These are phyloP conservation scores for Trichodelitschia bisporula DNA, from an alignment of 495 filamentous ascomycete genomes.

Conservation along the genomic window DNA sequence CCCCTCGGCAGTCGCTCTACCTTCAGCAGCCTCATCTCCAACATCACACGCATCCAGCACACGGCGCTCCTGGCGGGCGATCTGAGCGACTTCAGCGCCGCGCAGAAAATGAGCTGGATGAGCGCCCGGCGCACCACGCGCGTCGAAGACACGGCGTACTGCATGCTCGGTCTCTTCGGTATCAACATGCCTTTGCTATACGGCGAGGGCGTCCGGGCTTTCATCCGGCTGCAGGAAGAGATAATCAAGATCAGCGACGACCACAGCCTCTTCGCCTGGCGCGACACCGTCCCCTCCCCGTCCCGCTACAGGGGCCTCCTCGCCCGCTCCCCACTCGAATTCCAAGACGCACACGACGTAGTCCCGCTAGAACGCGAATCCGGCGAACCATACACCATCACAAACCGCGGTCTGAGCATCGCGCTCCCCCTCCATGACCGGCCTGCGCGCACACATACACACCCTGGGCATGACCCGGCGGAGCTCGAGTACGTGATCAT, in stretches of 20 bases:
- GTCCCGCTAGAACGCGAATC: not conserved
- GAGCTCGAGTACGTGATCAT: no score
- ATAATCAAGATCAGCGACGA: conserved; percentile 1
- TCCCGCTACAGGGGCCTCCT: no score
- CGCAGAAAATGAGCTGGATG: conserved; percentile 1
- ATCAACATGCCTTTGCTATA: conserved; percentile 3
- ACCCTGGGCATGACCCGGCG: no score
- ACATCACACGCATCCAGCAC: not conserved
- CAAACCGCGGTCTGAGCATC: not conserved
- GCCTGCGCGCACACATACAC: no score
- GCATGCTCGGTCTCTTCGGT: conserved; percentile 1
- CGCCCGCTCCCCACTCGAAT: no score
- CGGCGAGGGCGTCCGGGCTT: conserved; percentile 1
- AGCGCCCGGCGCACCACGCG: not conserved
- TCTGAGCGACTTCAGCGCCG: not conserved
- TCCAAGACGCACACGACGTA: no score
- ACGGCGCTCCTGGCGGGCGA: not conserved
- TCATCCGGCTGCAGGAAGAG: conserved; percentile 1
- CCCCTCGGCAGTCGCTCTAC: not conserved
- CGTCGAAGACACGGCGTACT: conserved; percentile 3
- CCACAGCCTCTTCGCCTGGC: not conserved
- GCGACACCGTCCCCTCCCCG: no score
- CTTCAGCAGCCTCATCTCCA: not conserved
- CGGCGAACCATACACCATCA: not conserved
- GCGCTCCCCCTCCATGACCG: not conserved